phyloP scores from a whole-genome alignment of 352 stramenopile genomes.

The Nothophytophthora sp. region DNA sequence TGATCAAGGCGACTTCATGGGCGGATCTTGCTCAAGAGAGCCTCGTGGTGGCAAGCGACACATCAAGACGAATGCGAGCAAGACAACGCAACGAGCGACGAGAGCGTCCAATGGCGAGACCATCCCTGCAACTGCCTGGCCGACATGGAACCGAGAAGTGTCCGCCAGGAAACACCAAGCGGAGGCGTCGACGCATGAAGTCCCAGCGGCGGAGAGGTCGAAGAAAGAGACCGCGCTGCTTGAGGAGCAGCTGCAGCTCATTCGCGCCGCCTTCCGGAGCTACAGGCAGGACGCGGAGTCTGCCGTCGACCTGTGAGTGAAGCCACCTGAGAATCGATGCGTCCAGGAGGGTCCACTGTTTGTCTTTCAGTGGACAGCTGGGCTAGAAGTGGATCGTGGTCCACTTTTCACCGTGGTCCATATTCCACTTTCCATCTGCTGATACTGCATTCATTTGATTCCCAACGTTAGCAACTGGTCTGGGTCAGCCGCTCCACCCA shows the following conservation, averaged over 20 bases:
- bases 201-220: not conserved
- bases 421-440: too few species aligned
- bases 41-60: constrained; percentile 1
- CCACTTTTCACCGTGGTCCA: too few species aligned
- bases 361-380: too few species aligned
- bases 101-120: not conserved
- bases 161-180: not conserved
- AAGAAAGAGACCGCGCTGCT: constrained; percentile 17
- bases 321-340: too few species aligned
- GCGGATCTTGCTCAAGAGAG: not conserved
- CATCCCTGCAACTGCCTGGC: not conserved
- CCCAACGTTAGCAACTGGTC: too few species aligned
- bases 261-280: constrained; percentile 35
- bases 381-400: too few species aligned
- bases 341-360: too few species aligned
- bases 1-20: too few species aligned
- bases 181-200: not conserved
- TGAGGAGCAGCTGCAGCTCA: constrained; percentile 37
- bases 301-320: too few species aligned
- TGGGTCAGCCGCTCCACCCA: too few species aligned
- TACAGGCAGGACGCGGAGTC: constrained; percentile 14
- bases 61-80: not conserved
- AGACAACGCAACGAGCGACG: constrained; percentile 3
- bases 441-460: too few species aligned
- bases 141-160: constrained; percentile 1